Evolutionary conservation across 2,329 filamentous ascomycete species (phyloP), one percentile per base, ranked within the genome.

Genomic region (Stagonosporopsis tanaceti): DNA sequence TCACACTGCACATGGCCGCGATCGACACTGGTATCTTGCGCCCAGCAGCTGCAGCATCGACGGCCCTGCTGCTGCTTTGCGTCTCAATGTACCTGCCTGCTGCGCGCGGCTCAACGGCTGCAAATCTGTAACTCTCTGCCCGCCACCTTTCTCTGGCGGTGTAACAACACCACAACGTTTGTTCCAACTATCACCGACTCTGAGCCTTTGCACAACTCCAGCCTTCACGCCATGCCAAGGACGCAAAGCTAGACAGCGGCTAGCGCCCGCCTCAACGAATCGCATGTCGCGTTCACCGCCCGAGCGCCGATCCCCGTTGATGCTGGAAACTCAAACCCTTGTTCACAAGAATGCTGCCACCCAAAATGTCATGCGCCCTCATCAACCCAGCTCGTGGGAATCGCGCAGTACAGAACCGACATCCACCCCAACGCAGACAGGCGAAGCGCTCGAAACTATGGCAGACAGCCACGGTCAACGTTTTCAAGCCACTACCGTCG

Each of bases 231-330:
- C 61, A 53, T 61, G 66, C 62, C 63, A 68, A 68, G 64, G 65
- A 63, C 50, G 50, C 61, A 61, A 50, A 65, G 63, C 68, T 67
- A 66, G 64, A 60, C 61, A 60, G 54, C 52, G 39, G 53, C 59
- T 67, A 65, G 66, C 57, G 53, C 60, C 61, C 28, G 55, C 55
- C 60, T 22, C 57, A 59, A 61, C 67, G 53, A 70, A 70, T 70
- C 53, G 58, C 60, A 25, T 41, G 52, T 53, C 44, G 37, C 44
- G 39, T 35, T 50, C 42, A 47, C 50, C 63, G 64, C 65, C 54
- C 63, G 64, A 66, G 58, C 66, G 67, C 66, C 60, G 67, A 67
- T 72, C 60, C 57, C 68, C 68, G 67, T 71, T 70, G 67, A 61
- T 62, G 61, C 48, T 52, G 54, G 55, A 61, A 61, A 53, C 61